Evolutionary conservation across 202 grass and related monocot species (phyloP).

Genomic region (Schoenoplectus tabernaemontani): DNA sequence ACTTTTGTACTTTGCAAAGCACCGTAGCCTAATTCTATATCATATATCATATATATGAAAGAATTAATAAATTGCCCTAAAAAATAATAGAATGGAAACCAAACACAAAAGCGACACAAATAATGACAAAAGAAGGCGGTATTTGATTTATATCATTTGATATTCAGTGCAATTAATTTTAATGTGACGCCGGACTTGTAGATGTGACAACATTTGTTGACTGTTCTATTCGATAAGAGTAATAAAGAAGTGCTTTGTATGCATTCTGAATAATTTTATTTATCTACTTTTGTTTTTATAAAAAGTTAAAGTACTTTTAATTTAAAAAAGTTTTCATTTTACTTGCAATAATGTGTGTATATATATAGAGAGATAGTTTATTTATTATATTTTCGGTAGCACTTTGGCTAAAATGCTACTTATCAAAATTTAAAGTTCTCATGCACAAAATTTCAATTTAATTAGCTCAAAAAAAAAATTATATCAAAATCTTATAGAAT

Average conservation of each 20-base stretch:
- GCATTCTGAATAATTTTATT: background rate
- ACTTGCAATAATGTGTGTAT: background rate
- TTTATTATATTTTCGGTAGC: no score
- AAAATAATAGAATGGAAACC: background rate
- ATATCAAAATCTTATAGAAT: no score
- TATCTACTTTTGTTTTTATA: background rate
- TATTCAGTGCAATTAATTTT: background rate
- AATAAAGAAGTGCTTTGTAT: background rate
- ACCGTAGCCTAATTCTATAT: no score
- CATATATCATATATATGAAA: background rate
- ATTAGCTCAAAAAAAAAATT: no score
- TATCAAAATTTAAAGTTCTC: no score
- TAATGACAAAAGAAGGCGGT: background rate
- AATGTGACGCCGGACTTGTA: background rate
- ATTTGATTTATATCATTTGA: background rate
- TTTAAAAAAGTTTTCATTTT: background rate
- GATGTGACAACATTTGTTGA: background rate
- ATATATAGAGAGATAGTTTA: background rate
- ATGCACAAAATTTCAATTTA: no score
- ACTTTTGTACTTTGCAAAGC: no score
- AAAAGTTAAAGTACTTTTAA: background rate
- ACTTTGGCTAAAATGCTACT: no score
- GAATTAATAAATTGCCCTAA: background rate
- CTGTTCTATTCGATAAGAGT: background rate
- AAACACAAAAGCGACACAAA: background rate